Evolutionary conservation across 2,329 filamentous ascomycete genomes (phyloP).

Genomic region (Colletotrichum gloeosporioides): DNA sequence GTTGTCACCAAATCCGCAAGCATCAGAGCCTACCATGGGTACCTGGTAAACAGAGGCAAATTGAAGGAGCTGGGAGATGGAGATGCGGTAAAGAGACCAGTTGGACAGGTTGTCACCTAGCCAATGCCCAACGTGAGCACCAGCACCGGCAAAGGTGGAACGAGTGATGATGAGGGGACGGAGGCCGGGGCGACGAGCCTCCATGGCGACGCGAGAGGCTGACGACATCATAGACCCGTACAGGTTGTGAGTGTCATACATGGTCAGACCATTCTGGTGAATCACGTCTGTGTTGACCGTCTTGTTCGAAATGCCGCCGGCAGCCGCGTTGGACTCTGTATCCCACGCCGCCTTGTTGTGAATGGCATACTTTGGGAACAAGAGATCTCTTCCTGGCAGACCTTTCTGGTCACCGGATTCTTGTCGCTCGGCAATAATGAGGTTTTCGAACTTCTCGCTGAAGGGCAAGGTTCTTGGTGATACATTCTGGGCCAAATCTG

Average conservation of each 20-base stretch:
- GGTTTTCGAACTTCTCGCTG: constrained; percentile 6
- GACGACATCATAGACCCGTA: constrained; percentile 78
- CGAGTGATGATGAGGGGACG: constrained; percentile 78
- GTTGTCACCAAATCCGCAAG: constrained; percentile 76
- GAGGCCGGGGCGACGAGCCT: constrained; percentile 63
- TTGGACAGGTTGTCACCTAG: constrained; percentile 62
- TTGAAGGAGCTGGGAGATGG: constrained; percentile 18
- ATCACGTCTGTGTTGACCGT: constrained; percentile 72
- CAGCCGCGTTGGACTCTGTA: constrained; percentile 28
- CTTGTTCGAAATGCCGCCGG: constrained; percentile 57
- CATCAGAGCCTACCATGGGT: constrained; percentile 74
- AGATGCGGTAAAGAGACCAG: constrained; percentile 58
- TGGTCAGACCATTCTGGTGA: constrained; percentile 69
- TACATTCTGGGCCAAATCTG: neutral
- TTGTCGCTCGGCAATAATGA: constrained; percentile 24
- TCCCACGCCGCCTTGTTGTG: constrained; percentile 62
- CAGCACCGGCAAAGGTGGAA: constrained; percentile 77
- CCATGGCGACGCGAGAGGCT: constrained; percentile 70
- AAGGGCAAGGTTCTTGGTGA: neutral
- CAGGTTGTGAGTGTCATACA: constrained; percentile 80
- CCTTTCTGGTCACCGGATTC: constrained; percentile 53
- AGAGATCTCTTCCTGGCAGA: constrained; percentile 65
- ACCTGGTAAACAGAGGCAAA: constrained; percentile 66
- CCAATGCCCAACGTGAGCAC: constrained; percentile 67
- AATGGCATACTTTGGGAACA: constrained; percentile 70